Evolutionary conservation across 192 early-diverging fungal species (phyloP), one percentile per base, ranked within the genome.

Genomic region (Entomortierella parvispora): DNA sequence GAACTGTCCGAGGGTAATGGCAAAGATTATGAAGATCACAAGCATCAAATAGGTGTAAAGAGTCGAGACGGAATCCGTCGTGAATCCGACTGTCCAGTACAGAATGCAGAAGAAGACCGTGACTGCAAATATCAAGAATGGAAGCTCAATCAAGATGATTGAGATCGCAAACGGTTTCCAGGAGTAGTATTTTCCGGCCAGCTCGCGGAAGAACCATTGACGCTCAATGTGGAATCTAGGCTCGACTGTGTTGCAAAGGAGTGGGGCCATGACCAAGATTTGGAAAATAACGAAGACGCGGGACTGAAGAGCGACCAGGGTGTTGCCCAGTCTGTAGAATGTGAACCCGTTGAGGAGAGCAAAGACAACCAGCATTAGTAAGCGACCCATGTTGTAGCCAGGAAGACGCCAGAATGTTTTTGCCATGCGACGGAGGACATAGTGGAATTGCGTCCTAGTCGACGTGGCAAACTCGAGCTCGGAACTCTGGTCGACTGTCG

Each of bases 41-140:
- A 87, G 84, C 45, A 85, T 78, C 26, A 91, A 32, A 50, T 88
- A 94, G 44, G 92, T 91, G 58, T 88, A 92, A 11, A 86, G 81
- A 1, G 80, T 81, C 42, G 82, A 80, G 34, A 82, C 65, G 2
- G 82, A 57, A 11, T 75, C 57, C 7, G 45, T 65, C 48, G 81
- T 84, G 43, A 94, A 84, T 2, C 90, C 91, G n/a, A 87, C 84
- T 20, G 87, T 82, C 88, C 89, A 94, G 80, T 94, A 94, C 43
- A 91, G 88, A 25, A 87, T 70, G 31, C 86, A 77, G 77, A 92
- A 92, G 68, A 88, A 91, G 45, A 82, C 33, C 0, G 92, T 89
- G 52, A 87, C 69, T 42, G 81, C 80, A 47, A 90, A 62, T 12
- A 91, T 61, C 1, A 89, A 82, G 55, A 89, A 94, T 0, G 93